Percentiles rank a stretch among this genome's conserved stretches.
phyloP scores from a whole-genome alignment of 208 protist species.

The Trypanosoma mega region DNA sequence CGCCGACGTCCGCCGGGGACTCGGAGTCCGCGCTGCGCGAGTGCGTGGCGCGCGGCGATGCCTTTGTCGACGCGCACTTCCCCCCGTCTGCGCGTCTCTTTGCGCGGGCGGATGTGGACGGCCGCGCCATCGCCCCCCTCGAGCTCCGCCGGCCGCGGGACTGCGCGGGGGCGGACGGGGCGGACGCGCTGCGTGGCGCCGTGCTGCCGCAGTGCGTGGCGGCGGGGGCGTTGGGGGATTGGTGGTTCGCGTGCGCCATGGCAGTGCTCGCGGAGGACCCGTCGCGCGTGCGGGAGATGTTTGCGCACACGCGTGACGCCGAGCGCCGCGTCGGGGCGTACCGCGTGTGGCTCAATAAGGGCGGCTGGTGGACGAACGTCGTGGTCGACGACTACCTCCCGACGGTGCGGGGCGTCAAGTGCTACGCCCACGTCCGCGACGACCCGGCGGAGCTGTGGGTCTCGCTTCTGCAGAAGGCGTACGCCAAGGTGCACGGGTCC shows the following conservation, averaged over 20 bases:
- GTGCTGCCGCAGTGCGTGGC: constrained; percentile 35
- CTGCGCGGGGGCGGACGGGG: neutral
- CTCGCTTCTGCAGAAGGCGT: constrained; percentile 44
- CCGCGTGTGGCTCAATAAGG: constrained; percentile 23
- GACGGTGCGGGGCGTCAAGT: constrained; percentile 7
- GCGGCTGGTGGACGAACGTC: constrained; percentile 31
- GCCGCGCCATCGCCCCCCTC: neutral
- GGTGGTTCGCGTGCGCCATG: constrained; percentile 57
- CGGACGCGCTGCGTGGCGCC: neutral
- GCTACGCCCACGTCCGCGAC: constrained; percentile 13
- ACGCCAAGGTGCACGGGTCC: constrained; percentile 40
- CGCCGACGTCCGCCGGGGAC: neutral
- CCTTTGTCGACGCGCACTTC: neutral
- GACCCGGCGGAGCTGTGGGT: constrained; percentile 37
- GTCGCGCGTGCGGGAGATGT: constrained; percentile 37
- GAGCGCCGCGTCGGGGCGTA: constrained; percentile 18
- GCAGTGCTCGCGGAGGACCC: constrained; percentile 46
- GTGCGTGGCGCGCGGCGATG: neutral
- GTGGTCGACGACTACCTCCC: constrained; percentile 30
- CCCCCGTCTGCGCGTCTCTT: constrained; percentile 24
- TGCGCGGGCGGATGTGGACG: constrained; percentile 11
- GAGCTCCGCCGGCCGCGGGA: constrained; percentile 1
- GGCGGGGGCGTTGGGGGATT: constrained; percentile 44
- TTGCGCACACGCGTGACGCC: constrained; percentile 6
- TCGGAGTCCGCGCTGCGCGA: neutral